Conservation (phyloP, 768 basidiomycete species). For the Hypholoma sublateritium region DNA sequence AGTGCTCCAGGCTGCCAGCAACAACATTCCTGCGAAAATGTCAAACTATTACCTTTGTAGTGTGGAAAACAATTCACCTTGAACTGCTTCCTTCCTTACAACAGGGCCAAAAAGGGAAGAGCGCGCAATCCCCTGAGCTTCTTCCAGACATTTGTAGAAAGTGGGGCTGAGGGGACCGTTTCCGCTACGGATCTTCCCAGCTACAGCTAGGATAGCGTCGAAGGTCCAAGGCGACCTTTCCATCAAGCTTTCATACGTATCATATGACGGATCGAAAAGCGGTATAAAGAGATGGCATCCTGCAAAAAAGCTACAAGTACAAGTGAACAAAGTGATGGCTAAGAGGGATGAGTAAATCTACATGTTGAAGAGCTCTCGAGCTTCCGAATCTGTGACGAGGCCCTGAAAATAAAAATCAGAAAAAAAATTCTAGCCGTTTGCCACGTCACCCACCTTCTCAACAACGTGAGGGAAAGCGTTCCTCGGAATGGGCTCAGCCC, state of each 20-base stretch:
- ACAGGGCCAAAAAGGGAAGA: slow-evolving; percentile 93
- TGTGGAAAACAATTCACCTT: slow-evolving; percentile 51
- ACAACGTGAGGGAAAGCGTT: slow-evolving; percentile 90
- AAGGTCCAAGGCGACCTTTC: slow-evolving; percentile 96
- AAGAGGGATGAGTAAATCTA: slow-evolving; percentile 40
- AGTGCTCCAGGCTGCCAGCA: slow-evolving; percentile 91
- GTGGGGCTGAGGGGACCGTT: slow-evolving; percentile 82
- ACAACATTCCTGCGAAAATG: slow-evolving; percentile 69
- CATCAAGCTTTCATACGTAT: slow-evolving; percentile 89
- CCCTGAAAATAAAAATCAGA: slow-evolving; percentile 45
- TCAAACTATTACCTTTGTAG: slow-evolving; percentile 14
- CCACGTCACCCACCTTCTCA: slow-evolving; percentile 59
- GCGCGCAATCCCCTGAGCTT: slow-evolving; percentile 94
- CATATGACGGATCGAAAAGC: slow-evolving; percentile 89
- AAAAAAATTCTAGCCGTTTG: slow-evolving; percentile 2
- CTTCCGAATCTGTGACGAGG: slow-evolving; percentile 82
- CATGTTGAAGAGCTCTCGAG: slow-evolving; percentile 91
- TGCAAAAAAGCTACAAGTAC: slow-evolving; percentile 79
- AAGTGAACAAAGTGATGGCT: slow-evolving; percentile 35
- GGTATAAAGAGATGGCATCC: slow-evolving; percentile 97
- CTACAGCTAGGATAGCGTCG: slow-evolving; percentile 90
- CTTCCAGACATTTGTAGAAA: slow-evolving; percentile 90
- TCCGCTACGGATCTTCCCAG: slow-evolving; percentile 88
- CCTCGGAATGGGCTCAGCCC: slow-evolving; percentile 78
- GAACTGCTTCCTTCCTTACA: slow-evolving; percentile 92